Evolutionary conservation across 108 stramenopile species (phyloP), one percentile per base, ranked within the genome.

Genomic region (Nitzschia sp.): DNA sequence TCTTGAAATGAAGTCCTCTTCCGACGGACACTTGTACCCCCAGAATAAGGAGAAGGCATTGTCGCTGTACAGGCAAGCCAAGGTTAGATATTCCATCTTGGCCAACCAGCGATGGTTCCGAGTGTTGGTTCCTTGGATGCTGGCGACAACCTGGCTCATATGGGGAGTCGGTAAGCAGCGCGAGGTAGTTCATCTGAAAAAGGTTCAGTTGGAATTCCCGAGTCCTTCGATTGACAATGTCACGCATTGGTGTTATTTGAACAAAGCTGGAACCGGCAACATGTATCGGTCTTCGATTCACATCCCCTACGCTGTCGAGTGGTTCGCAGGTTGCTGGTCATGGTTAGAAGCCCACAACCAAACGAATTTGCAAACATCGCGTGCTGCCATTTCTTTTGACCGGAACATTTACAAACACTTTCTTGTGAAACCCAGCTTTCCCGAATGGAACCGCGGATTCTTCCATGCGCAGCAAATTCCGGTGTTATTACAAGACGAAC

Each of bases 231-330:
- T 27, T 1, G 53, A 53, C 15, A 53, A 53, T 53, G 25, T 25
- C 19, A 53, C 53, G 15, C 53, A 53, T 2, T 53, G 53, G 53
- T 53, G 53, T 23, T 53, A 53, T 27, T 26, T 53, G 53, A 53
- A 53, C 15, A 13, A 25, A 2, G 6, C 19, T 1, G 26, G 26
- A 2, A 27, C 53, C 8, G 53, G 26, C 15, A 15, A 22, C 53
- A 53, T 22, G 25, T 22, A 22, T 53, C 6, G 25, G 1, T 22
- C 53, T 0, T 5, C 53, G 1, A 27, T 22, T 9, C 53, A 26
- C 25, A 53, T 53, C 22, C 6, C 53, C 0, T 27, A 25, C 26
- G 53, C 26, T 1, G 53, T 53, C 2, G 53, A 53, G 25, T 53
- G 53, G 53, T 19, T 53, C 22, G 53, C 53, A 53, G 53, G 53